Evolutionary conservation across 164 flowering plant species (phyloP), one percentile per base, ranked within the genome.

Genomic region (Brasenia schreberi): DNA sequence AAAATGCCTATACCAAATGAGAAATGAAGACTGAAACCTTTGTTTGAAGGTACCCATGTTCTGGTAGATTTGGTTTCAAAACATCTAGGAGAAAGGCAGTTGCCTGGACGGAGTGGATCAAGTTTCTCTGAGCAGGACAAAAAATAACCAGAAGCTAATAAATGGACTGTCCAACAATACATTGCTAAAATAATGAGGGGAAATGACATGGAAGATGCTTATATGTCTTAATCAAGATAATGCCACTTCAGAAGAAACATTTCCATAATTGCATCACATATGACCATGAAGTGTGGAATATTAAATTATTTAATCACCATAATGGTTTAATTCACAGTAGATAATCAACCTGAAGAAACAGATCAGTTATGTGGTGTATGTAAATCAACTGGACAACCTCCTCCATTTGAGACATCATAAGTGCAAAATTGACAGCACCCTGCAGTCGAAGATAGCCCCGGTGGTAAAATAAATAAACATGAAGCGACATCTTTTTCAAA

Each of bases 391-490:
- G 99, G 99, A 68, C 97, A 95, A 62, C 99, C 99, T 70, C 99
- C 73, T 95, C 97, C 97, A 95, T 95, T 85, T 95, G 99, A 16
- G 99, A 85, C 99, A 95, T 92, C 99, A 95, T 95, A 52, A 95
- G 78, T 19, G 99, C 96, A 81, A 95, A 95, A 77, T 95, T 95
- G 58, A 95, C 97, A 69, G 99, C 99, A 66, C 97, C 99, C 99
- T 95, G 81, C 53, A 45, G 53, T 12, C 5, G 2, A 45, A 45
- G 53, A 45, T 7, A 7, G 12, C 5, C 53, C 27, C 27, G 27
- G 27, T 23, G 27, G 27, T 23, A 23, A 23, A 23, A 23, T 23
- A 23, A 23, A 23, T 23, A 23, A 23, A 23, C 27, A 23, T 23
- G 0, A 23, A 23, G 27, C 39, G 3, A 4, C 2, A 33, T 33